Conservation (phyloP, 2,329 filamentous ascomycete genomes). For the Falciphora oryzae region DNA sequence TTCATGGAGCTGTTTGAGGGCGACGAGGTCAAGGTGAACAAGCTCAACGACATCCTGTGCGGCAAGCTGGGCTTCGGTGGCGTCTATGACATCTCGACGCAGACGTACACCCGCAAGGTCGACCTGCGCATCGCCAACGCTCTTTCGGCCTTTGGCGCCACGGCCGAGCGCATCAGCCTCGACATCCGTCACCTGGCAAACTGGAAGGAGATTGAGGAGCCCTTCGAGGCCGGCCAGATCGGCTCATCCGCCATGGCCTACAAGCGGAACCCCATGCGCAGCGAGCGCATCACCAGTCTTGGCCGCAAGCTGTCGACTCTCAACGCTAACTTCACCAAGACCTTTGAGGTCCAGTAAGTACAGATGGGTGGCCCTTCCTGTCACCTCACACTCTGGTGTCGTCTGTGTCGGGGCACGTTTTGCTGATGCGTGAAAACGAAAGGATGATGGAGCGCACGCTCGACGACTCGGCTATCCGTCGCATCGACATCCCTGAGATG, state of each 20-base stretch:
- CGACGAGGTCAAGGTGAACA: conserved; percentile 43
- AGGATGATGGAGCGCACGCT: conserved; percentile 66
- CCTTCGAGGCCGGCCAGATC: conserved; percentile 75
- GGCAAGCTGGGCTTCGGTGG: conserved; percentile 47
- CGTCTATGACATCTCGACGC: conserved; percentile 58
- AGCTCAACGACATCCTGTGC: conserved; percentile 51
- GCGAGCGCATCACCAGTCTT: conserved; percentile 39
- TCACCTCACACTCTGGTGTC: not conserved
- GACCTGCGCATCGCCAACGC: conserved; percentile 77
- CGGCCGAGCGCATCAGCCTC: conserved; percentile 65
- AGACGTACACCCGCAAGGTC: conserved; percentile 63
- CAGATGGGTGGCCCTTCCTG: conserved; percentile 10
- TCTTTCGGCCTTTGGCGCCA: conserved; percentile 70
- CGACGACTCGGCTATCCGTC: conserved; percentile 68
- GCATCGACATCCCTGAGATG: conserved; percentile 59
- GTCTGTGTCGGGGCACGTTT: not conserved
- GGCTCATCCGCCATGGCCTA: conserved; percentile 55
- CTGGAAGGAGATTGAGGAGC: conserved; percentile 82
- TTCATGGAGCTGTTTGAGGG: conserved; percentile 41
- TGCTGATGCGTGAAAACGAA: not conserved
- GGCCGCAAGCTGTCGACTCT: conserved; percentile 29
- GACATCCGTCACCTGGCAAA: conserved; percentile 62
- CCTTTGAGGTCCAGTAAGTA: conserved; percentile 55
- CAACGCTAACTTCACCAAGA: conserved; percentile 51
- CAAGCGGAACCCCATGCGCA: conserved; percentile 38